A percentile compares a stretch with the other conserved stretches of the same genome.
phyloP scores from a whole-genome alignment of 768 basidiomycete species.

The Leccinum olivaceopallidum region DNA sequence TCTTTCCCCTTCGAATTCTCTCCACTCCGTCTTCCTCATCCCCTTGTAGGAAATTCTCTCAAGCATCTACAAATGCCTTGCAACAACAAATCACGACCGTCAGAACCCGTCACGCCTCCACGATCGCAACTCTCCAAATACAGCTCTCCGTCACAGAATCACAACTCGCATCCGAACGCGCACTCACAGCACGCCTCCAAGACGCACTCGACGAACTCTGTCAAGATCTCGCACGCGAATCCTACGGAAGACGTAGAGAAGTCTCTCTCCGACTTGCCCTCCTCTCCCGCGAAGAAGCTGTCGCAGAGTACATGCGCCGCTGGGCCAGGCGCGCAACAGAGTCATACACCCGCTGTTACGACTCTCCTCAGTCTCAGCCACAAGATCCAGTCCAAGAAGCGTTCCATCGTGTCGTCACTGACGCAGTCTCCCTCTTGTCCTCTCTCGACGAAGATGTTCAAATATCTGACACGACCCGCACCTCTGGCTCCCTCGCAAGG shows the following conservation, averaged over 20 bases:
- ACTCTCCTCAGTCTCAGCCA: neutral
- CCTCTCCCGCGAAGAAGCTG: slow-evolving; percentile 61
- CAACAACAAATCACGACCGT: slow-evolving; percentile 60
- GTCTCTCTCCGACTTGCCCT: slow-evolving; percentile 62
- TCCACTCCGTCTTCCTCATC: slow-evolving; percentile 1
- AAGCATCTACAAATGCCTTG: slow-evolving; percentile 65
- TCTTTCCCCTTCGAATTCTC: slow-evolving; percentile 8
- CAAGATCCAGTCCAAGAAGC: slow-evolving; percentile 22
- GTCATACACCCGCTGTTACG: slow-evolving; percentile 30
- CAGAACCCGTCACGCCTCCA: slow-evolving; percentile 62
- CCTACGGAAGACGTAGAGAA: slow-evolving; percentile 72
- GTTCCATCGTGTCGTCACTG: slow-evolving; percentile 36
- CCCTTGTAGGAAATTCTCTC: slow-evolving; percentile 73
- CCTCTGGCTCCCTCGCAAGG: slow-evolving; percentile 53
- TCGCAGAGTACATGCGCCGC: slow-evolving; percentile 52
- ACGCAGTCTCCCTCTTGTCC: slow-evolving; percentile 36
- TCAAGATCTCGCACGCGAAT: slow-evolving; percentile 68
- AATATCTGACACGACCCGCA: slow-evolving; percentile 14
- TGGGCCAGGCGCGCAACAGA: slow-evolving; percentile 59
- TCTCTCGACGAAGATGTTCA: slow-evolving; percentile 36
- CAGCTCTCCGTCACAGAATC: slow-evolving; percentile 48
- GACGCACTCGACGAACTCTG: slow-evolving; percentile 67
- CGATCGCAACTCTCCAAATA: slow-evolving; percentile 53
- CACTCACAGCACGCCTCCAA: slow-evolving; percentile 51
- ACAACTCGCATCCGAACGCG: slow-evolving; percentile 44